phyloP scores from a whole-genome alignment of 2,329 filamentous ascomycete species.

The Aspergillus persii region DNA sequence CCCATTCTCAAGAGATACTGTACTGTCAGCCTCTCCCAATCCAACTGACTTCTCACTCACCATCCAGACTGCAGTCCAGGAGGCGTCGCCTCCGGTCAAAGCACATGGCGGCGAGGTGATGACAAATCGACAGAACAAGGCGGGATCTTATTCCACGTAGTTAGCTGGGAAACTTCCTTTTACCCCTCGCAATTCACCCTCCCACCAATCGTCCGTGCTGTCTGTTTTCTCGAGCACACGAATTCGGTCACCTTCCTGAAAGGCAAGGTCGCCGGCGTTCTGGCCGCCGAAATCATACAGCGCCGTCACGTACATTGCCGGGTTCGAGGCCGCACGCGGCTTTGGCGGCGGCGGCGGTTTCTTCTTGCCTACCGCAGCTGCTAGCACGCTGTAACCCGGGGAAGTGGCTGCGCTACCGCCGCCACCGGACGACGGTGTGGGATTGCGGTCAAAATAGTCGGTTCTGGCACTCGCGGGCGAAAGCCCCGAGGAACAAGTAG shows the following conservation, averaged over 20 bases:
- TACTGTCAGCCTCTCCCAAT: background rate
- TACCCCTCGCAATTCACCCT: constrained; percentile 68
- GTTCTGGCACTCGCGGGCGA: constrained; percentile 34
- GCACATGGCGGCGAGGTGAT: constrained; percentile 1
- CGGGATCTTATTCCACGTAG: constrained; percentile 59
- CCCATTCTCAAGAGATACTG: background rate
- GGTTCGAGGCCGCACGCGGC: constrained; percentile 51
- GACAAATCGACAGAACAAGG: constrained; percentile 11
- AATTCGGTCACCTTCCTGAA: constrained; percentile 75
- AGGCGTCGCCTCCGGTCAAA: background rate
- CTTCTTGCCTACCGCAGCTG: constrained; percentile 59
- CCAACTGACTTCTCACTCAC: background rate
- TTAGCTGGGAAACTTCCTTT: constrained; percentile 79
- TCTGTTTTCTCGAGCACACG: constrained; percentile 74
- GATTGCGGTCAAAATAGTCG: constrained; percentile 35
- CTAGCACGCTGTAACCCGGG: constrained; percentile 35
- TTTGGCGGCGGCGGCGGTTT: constrained; percentile 74
- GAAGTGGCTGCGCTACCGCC: constrained; percentile 39
- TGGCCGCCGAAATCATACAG: constrained; percentile 74
- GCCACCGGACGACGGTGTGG: constrained; percentile 16
- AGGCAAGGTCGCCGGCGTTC: constrained; percentile 67
- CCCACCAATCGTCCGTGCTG: constrained; percentile 84
- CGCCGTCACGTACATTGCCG: constrained; percentile 62
- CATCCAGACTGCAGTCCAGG: background rate
- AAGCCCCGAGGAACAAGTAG: constrained; percentile 24